Conservation (phyloP, 192 early-diverging fungal species). For the Fimicolochytrium jonesii region DNA sequence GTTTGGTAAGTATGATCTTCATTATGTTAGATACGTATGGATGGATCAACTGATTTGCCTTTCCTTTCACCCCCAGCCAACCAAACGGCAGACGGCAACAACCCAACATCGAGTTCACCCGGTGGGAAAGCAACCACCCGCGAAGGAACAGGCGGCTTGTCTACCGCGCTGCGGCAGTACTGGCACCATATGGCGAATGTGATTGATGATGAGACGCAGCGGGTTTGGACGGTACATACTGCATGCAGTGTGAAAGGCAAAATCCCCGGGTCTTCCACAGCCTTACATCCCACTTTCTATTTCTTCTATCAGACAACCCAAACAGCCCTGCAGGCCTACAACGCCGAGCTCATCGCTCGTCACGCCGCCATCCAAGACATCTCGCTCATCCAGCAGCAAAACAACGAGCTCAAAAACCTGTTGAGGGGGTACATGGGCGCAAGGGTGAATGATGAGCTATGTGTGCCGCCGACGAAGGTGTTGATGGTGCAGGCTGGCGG, state of each 20-base stretch:
- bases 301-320: slow-evolving; percentile 34
- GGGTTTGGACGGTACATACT: slow-evolving; percentile 47
- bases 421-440: slow-evolving; percentile 53
- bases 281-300: neutral
- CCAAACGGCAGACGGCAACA: no score
- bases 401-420: slow-evolving; percentile 48
- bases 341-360: slow-evolving; percentile 40
- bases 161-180: slow-evolving; percentile 34
- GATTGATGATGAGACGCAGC: slow-evolving; percentile 45
- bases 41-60: no score
- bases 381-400: slow-evolving; percentile 38
- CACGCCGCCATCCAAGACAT: slow-evolving; percentile 43
- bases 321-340: slow-evolving; percentile 48
- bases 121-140: no score
- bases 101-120: no score
- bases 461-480: slow-evolving; percentile 51
- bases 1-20: no score
- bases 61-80: no score
- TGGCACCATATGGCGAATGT: slow-evolving; percentile 49
- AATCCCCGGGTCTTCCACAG: no score
- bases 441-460: slow-evolving; percentile 50
- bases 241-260: neutral
- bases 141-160: no score
- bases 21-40: no score
- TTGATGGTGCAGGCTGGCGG: slow-evolving; percentile 45